Percentiles rank a stretch among this genome's conserved stretches.
phyloP scores from a whole-genome alignment of 2,329 filamentous ascomycete species.

The Aspergillus bombycis region DNA sequence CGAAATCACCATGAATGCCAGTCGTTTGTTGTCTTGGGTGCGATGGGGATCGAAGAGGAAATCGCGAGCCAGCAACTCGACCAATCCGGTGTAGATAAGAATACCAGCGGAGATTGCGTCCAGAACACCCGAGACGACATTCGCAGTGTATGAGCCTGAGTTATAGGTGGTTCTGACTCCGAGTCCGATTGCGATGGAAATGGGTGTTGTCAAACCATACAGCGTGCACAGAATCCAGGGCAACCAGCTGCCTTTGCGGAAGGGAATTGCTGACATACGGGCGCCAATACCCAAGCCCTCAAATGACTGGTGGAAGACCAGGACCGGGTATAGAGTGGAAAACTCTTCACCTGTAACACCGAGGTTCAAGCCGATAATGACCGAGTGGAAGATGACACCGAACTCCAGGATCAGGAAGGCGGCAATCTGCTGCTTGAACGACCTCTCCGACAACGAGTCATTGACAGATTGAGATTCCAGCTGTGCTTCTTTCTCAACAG shows the following conservation, averaged over 20 bases:
- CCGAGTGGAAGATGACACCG: constrained; percentile 66
- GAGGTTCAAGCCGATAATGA: constrained; percentile 66
- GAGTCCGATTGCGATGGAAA: constrained; percentile 53
- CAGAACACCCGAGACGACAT: constrained; percentile 50
- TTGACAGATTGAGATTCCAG: background rate
- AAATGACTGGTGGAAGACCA: constrained; percentile 67
- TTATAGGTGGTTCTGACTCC: constrained; percentile 51
- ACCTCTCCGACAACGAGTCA: constrained; percentile 23
- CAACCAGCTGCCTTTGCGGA: constrained; percentile 49
- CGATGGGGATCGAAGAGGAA: constrained; percentile 55
- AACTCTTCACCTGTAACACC: constrained; percentile 62
- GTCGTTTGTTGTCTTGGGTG: constrained; percentile 41
- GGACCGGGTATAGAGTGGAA: constrained; percentile 60
- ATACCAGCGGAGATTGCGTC: constrained; percentile 55
- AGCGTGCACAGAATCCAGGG: constrained; percentile 54
- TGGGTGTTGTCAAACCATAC: constrained; percentile 57
- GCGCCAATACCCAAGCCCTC: constrained; percentile 66
- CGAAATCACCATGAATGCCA: constrained; percentile 49
- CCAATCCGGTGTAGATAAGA: constrained; percentile 54
- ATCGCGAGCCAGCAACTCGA: constrained; percentile 54
- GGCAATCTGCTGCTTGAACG: constrained; percentile 43
- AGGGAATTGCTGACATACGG: constrained; percentile 61
- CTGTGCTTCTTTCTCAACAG: background rate
- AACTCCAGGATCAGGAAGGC: constrained; percentile 57
- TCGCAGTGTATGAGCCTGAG: constrained; percentile 45